Evolutionary conservation across 768 basidiomycete genomes (phyloP).

Genomic region (Leccinum subgranulosum): DNA sequence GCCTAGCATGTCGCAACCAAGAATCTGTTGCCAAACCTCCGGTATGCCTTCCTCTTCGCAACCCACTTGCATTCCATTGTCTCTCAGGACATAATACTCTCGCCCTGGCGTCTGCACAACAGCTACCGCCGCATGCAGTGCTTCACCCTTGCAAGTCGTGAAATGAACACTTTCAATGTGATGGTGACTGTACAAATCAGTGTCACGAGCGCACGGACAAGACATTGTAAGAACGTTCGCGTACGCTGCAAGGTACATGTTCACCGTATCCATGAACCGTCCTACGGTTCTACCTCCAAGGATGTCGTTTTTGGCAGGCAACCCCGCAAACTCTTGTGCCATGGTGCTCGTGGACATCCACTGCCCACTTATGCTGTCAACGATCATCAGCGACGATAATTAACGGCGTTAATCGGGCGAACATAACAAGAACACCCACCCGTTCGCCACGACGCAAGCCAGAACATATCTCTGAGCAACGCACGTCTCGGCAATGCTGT

Average conservation of each 20-base stretch:
- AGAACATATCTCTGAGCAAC: constrained; percentile 65
- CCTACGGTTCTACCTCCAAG: constrained; percentile 15
- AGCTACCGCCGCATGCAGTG: constrained; percentile 63
- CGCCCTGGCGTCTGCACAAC: constrained; percentile 65
- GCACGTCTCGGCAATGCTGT: constrained; percentile 39
- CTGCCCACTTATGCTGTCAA: constrained; percentile 58
- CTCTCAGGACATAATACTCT: constrained; percentile 66
- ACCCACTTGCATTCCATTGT: constrained; percentile 78
- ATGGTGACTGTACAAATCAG: constrained; percentile 51
- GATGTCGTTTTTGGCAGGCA: constrained; percentile 20
- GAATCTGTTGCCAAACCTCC: constrained; percentile 55
- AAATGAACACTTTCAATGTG: constrained; percentile 77
- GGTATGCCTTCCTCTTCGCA: constrained; percentile 72
- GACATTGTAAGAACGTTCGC: constrained; percentile 20
- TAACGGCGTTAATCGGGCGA: no score
- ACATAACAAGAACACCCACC: constrained; percentile 36
- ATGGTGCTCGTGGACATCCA: constrained; percentile 70
- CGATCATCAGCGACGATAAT: no score
- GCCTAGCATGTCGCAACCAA: constrained; percentile 43
- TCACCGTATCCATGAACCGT: constrained; percentile 41
- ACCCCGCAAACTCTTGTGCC: constrained; percentile 66
- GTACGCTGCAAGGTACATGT: constrained; percentile 66
- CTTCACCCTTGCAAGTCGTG: constrained; percentile 35
- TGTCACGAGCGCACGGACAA: not conserved
- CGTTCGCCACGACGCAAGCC: constrained; percentile 70